A percentile compares a stretch with the other conserved stretches of the same genome.
phyloP scores from a whole-genome alignment of 208 protist species.

The Jaenimonas drosophilae region DNA sequence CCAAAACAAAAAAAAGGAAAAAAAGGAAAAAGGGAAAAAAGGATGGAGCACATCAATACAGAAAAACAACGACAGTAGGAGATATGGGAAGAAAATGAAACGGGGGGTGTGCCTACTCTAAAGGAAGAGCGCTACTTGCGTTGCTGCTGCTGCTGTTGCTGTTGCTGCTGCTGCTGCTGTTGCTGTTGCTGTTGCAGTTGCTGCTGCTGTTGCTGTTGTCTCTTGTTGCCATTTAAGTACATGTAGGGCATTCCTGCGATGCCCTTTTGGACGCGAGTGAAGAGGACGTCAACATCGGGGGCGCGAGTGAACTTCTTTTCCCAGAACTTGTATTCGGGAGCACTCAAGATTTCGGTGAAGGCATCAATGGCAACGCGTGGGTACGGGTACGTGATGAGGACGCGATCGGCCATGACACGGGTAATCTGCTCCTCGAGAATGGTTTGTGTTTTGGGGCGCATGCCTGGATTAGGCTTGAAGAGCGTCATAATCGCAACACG shows the following conservation, averaged over 20 bases:
- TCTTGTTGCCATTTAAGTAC: constrained; percentile 3
- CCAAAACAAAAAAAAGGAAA: constrained; percentile 5
- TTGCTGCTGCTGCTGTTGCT: constrained; percentile 2
- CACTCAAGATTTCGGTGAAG: constrained; percentile 99
- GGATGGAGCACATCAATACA: constrained; percentile 2
- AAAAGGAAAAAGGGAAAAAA: constrained; percentile 4
- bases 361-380: constrained; percentile 99
- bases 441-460: constrained; percentile 49
- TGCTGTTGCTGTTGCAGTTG: constrained; percentile 6
- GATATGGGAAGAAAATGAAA: constrained; percentile 2
- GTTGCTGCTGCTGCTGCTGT: constrained; percentile 2
- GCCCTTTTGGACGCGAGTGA: no score
- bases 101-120: background rate
- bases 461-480: constrained; percentile 82
- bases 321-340: constrained; percentile 93
- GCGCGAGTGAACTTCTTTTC: constrained; percentile 89
- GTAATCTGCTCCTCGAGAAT: constrained; percentile 96
- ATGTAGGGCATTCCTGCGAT: background rate
- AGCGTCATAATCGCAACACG: constrained; percentile 94
- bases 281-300: constrained; percentile 32
- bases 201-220: constrained; percentile 8
- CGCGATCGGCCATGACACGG: constrained; percentile 94
- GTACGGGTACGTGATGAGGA: constrained; percentile 97
- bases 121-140: background rate
- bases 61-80: constrained; percentile 6